phyloP scores from a whole-genome alignment of 2,329 filamentous ascomycete species.

The Plenodomus lindquistii region DNA sequence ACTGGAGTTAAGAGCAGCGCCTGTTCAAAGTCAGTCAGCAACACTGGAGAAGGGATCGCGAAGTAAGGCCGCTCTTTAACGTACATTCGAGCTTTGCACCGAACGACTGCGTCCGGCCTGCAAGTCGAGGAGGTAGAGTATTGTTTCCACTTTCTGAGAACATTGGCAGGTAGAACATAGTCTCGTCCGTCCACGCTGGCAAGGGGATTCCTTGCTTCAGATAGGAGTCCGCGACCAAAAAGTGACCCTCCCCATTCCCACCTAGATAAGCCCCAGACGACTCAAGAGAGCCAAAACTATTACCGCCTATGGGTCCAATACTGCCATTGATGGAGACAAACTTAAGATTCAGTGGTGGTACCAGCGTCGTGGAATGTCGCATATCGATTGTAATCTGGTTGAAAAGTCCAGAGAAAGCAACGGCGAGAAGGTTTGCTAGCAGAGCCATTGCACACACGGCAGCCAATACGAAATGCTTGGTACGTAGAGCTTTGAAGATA shows the following conservation, averaged over 20 bases:
- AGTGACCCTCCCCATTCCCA: slow-evolving; percentile 41
- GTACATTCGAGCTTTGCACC: slow-evolving; percentile 18
- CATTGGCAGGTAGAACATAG: slow-evolving; percentile 56
- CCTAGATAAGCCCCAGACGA: slow-evolving; percentile 32
- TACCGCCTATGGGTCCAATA: slow-evolving; percentile 14
- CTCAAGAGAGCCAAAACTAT: not conserved
- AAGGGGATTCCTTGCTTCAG: slow-evolving; percentile 48
- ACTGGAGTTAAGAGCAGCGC: too few species aligned
- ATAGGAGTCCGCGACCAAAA: slow-evolving; percentile 53
- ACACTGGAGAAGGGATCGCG: too few species aligned
- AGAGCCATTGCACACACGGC: slow-evolving; percentile 55
- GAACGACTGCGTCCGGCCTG: slow-evolving; percentile 39
- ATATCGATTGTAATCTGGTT: slow-evolving; percentile 39
- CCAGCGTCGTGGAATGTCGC: slow-evolving; percentile 5
- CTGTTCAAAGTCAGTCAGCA: too few species aligned
- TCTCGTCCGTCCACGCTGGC: slow-evolving; percentile 55
- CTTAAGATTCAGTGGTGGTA: slow-evolving; percentile 13
- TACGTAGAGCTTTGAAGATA: slow-evolving; percentile 50
- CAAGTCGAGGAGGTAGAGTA: too few species aligned
- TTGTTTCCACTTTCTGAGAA: too few species aligned
- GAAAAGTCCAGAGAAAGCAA: slow-evolving; percentile 58
- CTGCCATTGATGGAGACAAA: slow-evolving; percentile 34
- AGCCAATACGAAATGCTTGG: slow-evolving; percentile 53
- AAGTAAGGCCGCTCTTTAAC: too few species aligned
- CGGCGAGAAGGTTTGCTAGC: slow-evolving; percentile 57